Evolutionary conservation across 2,329 filamentous ascomycete species (phyloP).

Genomic region (Cercospora nicotianae): DNA sequence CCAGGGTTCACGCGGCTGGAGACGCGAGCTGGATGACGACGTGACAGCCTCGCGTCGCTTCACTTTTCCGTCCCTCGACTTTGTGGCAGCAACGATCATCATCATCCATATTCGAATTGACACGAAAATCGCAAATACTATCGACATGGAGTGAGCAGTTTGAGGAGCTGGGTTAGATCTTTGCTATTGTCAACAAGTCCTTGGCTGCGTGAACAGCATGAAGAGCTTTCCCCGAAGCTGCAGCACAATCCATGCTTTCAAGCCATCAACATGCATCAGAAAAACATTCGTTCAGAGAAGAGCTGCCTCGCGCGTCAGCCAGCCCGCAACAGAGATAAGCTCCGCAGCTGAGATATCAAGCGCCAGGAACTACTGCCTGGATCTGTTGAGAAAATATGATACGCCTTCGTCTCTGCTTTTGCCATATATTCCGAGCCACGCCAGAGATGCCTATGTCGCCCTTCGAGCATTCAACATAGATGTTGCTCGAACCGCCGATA

Average conservation of each 20-base stretch:
- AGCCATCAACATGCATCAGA: constrained; percentile 5
- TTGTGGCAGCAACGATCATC: not conserved
- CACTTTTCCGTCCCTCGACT: not conserved
- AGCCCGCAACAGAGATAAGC: constrained; percentile 28
- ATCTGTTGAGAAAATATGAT: constrained; percentile 72
- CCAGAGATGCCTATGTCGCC: constrained; percentile 82
- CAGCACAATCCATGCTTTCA: not conserved
- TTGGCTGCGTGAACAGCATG: not conserved
- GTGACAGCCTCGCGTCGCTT: constrained; percentile 8
- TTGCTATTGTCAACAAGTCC: not conserved
- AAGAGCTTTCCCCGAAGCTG: constrained; percentile 14
- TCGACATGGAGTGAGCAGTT: not conserved
- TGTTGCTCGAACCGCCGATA: constrained; percentile 83
- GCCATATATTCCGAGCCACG: constrained; percentile 74
- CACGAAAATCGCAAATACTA: not conserved
- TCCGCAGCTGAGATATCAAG: constrained; percentile 51
- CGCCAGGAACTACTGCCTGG: constrained; percentile 60
- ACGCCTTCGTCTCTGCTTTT: constrained; percentile 83
- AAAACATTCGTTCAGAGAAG: constrained; percentile 13
- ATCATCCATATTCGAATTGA: not conserved
- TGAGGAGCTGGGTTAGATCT: not conserved
- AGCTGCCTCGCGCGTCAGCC: constrained; percentile 28
- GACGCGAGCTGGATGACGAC: constrained; percentile 9
- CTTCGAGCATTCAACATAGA: constrained; percentile 92
- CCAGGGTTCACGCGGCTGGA: constrained; percentile 6